These are phyloP conservation scores for Ciborinia camelliae DNA, from an alignment of 2,329 filamentous ascomycete genomes.

Conservation along the genomic window DNA sequence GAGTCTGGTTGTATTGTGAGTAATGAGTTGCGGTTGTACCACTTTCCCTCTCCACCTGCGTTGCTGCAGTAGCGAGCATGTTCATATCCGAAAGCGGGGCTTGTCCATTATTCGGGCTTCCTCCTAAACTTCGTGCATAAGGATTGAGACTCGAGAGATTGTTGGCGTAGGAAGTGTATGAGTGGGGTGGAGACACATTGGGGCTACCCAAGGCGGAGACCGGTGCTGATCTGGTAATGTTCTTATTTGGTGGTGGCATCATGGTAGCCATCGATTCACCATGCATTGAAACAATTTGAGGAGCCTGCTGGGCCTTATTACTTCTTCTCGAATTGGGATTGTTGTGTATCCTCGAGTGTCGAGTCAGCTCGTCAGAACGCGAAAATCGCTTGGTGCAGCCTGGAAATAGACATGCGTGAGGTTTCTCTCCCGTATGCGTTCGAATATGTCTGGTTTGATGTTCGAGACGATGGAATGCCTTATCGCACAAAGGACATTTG, in stretches of 20 bases:
- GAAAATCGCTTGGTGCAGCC: slow-evolving; percentile 98
- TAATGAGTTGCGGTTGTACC: slow-evolving; percentile 30
- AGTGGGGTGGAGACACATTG: slow-evolving; percentile 92
- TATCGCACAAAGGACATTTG: slow-evolving; percentile 97
- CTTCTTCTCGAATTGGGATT: slow-evolving; percentile 95
- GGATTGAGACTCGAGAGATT: slow-evolving; percentile 46
- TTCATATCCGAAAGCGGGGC: slow-evolving; percentile 47
- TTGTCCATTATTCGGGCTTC: slow-evolving; percentile 41
- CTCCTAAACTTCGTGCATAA: slow-evolving; percentile 46
- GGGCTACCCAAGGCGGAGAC: slow-evolving; percentile 85
- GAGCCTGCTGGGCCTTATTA: slow-evolving; percentile 66
- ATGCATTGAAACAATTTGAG: slow-evolving; percentile 49
- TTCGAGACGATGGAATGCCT: slow-evolving; percentile 96
- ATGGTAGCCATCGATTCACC: slow-evolving; percentile 56
- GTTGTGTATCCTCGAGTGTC: slow-evolving; percentile 97
- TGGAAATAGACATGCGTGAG: slow-evolving; percentile 90
- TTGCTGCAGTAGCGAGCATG: slow-evolving; percentile 58
- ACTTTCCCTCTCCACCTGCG: slow-evolving; percentile 59
- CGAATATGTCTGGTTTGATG: slow-evolving; percentile 90
- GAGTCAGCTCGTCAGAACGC: slow-evolving; percentile 91
- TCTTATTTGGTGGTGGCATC: slow-evolving; percentile 78
- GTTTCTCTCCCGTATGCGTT: slow-evolving; percentile 97
- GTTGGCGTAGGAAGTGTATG: slow-evolving; percentile 68
- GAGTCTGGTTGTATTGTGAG: slow-evolving; percentile 43
- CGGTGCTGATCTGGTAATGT: slow-evolving; percentile 83